Evolutionary conservation across 305 asterid species (phyloP), one percentile per base, ranked within the genome.

Genomic region (Fraxinus floribunda): DNA sequence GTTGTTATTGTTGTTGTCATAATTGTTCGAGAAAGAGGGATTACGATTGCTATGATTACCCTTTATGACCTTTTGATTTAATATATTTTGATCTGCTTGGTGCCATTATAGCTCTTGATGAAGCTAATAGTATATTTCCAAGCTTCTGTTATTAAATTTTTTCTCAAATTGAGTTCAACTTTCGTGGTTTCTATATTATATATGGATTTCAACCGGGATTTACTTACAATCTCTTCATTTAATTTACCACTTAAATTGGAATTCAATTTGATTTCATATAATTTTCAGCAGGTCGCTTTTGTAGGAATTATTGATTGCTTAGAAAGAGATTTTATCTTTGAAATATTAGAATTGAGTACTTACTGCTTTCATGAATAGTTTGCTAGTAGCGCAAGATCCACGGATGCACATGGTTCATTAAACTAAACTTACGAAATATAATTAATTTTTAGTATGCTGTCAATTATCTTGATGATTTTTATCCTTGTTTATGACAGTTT

Each of bases 21-120:
- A 68, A 26, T 68, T 5, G n/a, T 30, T 26, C 2, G 32, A 22
- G 75, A 20, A 64, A 64, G 34, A 64, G 34, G 6, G 20, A 49
- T n/a, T 64, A 75, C 71, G 39, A 79, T 81, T 32, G 77, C 26
- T 73, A 75, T 76, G 39, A 79, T 81, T 32, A 79, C 26, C 75
- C 22, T 35, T 78, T 79, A 77, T 88, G 66, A 41, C 78, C 66
- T 72, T 84, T 78, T 26, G 82, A 32, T 70, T 29, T 80, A 26
- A 29, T 35, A 68, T 26, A 29, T 29, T 13, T 68, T 13, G 57
- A 85, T 80, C 49, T 55, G 66, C 46, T 26, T 11, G 74, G 82
- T 80, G 35, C 10, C 68, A 57, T 24, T 79, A 72, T 46, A 41
- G 70, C 46, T 68, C 16, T 20, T n/a, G 5, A 22, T 72, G 15